These are phyloP conservation scores for Fusarium denticulatum DNA, from an alignment of 2,329 filamentous ascomycete species.

Conservation along the genomic window DNA sequence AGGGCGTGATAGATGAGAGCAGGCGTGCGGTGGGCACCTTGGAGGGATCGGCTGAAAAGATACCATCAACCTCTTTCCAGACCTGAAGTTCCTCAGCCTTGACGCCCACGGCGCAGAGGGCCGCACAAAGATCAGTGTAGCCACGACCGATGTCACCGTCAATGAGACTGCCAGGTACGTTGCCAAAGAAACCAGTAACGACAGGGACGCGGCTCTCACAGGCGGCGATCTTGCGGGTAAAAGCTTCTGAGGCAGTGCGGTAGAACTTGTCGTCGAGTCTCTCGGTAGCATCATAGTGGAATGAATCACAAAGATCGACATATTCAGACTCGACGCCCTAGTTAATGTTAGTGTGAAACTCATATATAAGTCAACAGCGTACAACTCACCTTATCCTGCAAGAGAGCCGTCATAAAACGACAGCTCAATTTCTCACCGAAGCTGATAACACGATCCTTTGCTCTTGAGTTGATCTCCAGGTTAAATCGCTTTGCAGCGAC, in stretches of 20 bases:
- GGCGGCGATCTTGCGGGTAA: constrained; percentile 71
- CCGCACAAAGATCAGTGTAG: constrained; percentile 96
- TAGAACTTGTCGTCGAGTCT: constrained; percentile 77
- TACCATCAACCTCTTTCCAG: constrained; percentile 99
- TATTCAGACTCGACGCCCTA: constrained; percentile 86
- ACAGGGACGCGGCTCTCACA: constrained; percentile 78
- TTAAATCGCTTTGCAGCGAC: constrained; percentile 72
- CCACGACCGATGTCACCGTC: constrained; percentile 90
- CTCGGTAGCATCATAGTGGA: constrained; percentile 71
- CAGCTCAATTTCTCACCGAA: constrained; percentile 97
- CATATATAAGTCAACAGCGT: neutral
- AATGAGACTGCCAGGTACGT: constrained; percentile 88
- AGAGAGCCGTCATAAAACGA: constrained; percentile 84
- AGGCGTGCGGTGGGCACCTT: constrained; percentile 94
- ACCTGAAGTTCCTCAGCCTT: constrained; percentile 90
- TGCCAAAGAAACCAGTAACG: constrained; percentile 93
- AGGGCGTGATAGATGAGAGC: constrained; percentile 88
- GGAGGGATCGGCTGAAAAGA: constrained; percentile 84
- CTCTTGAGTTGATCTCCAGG: constrained; percentile 79
- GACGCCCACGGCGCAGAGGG: constrained; percentile 89
- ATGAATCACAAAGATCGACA: constrained; percentile 85
- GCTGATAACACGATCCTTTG: constrained; percentile 89
- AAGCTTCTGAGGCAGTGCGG: constrained; percentile 67
- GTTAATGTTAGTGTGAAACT: constrained; percentile 40
- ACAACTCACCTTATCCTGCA: constrained; percentile 73